Evolutionary conservation across 1,139 yeast genomes (phyloP).

Genomic region (Pichia kudriavzevii): DNA sequence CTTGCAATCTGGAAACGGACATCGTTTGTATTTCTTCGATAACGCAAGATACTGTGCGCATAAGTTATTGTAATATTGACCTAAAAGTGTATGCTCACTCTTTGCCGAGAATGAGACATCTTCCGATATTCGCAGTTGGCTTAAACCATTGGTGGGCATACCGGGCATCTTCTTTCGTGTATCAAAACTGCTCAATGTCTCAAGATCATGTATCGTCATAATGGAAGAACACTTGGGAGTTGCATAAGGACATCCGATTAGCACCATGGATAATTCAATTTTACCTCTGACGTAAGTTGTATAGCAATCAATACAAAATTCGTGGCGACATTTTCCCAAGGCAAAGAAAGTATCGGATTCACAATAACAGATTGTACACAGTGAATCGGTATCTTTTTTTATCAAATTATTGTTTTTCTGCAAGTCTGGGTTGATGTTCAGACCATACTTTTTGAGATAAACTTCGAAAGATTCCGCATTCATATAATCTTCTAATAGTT

Average conservation of each 20-base stretch:
- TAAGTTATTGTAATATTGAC: no score
- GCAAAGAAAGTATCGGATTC: conserved; percentile 37
- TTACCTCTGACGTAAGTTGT: conserved; percentile 46
- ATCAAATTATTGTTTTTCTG: conserved; percentile 16
- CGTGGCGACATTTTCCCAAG: conserved; percentile 57
- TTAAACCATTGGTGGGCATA: no score
- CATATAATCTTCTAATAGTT: conserved; percentile 59
- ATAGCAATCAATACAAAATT: conserved; percentile 64
- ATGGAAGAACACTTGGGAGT: conserved; percentile 26
- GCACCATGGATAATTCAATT: conserved; percentile 40
- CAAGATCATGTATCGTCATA: conserved; percentile 22
- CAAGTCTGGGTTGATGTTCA: conserved; percentile 36
- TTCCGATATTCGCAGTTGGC: no score
- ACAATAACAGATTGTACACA: conserved; percentile 66
- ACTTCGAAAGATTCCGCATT: conserved; percentile 36
- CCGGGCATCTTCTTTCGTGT: no score
- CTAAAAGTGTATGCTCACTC: no score
- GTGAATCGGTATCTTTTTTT: conserved; percentile 30
- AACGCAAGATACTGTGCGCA: no score
- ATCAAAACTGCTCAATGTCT: no score
- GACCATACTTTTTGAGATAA: conserved; percentile 30
- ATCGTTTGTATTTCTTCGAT: conserved; percentile 50
- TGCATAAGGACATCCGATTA: conserved; percentile 53
- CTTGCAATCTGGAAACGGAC: conserved; percentile 84
- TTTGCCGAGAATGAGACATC: no score